Evolutionary conservation across 2,329 filamentous ascomycete genomes (phyloP), one percentile per base, ranked within the genome.

Genomic region (Fusarium solani-melongenae): DNA sequence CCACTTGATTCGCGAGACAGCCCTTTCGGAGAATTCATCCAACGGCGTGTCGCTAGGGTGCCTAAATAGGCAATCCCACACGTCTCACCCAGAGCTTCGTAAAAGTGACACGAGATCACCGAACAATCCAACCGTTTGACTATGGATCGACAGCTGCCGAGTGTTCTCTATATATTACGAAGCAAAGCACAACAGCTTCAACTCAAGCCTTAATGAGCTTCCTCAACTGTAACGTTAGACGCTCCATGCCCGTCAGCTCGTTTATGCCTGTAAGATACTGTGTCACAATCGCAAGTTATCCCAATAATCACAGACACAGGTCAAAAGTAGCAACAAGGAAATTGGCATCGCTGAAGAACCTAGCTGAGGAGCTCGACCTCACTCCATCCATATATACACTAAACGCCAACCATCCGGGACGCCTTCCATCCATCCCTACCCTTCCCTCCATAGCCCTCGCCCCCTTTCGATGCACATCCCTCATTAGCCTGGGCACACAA

Each of bases 361-460:
- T 68, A 65, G 64, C 69, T 69, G 55, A 74, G 69, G 66, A 77
- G 66, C 58, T 73, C 70, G 71, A 74, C 64, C 66, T 39, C 67
- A 59, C 67, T 76, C 76, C 67, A 60, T 76, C 74, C 66, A 60
- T 76, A 78, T 76, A 66, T 74, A 77, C 70, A 77, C 65, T 58
- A 69, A 73, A 74, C 72, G 67, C 76, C 72, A 74, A 58, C 62
- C 31, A 71, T 66, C 72, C 71, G 61, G 64, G 65, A 75, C 72
- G 66, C 70, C 72, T 63, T 56, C 57, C 46, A 63, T 64, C 64
- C 65, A 62, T 56, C 59, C 72, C 60, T 65, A 59, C 66, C 59
- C 72, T 70, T 36, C 65, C 63, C 69, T 75, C 55, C 53, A 49
- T 61, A 51, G 69, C 69, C 66, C 69, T 72, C 70, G 33, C 57